A percentile compares a stretch with the other conserved stretches of the same genome.
Evolutionary conservation across 2,329 filamentous ascomycete genomes (phyloP).

Genomic region (Orbilia brochopaga): DNA sequence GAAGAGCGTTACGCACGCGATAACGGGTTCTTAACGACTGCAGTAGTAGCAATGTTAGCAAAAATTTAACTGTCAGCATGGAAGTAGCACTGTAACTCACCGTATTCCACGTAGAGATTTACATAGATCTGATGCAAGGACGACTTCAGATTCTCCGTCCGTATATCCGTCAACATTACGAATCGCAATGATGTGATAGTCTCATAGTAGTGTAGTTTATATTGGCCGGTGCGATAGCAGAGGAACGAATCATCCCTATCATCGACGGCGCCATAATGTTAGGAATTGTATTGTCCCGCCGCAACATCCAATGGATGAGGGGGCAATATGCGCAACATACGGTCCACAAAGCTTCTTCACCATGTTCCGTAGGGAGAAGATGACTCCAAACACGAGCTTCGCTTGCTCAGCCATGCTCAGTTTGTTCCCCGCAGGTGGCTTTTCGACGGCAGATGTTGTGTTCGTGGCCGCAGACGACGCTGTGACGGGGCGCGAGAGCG

Average conservation of each 20-base stretch:
- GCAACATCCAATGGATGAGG: neutral
- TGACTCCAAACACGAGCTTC: slow-evolving; percentile 94
- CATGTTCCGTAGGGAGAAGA: slow-evolving; percentile 97
- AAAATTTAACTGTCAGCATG: slow-evolving; percentile 10
- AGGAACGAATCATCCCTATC: slow-evolving; percentile 71
- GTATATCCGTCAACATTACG: slow-evolving; percentile 92
- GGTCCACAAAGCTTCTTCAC: slow-evolving; percentile 76
- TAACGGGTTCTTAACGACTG: slow-evolving; percentile 74
- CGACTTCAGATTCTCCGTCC: slow-evolving; percentile 85
- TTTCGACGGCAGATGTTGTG: slow-evolving; percentile 49
- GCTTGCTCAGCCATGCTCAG: slow-evolving; percentile 77
- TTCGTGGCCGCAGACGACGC: slow-evolving; percentile 55
- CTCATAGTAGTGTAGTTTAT: slow-evolving; percentile 99
- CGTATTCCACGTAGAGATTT: slow-evolving; percentile 95
- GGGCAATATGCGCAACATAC: slow-evolving; percentile 44
- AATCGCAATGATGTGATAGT: slow-evolving; percentile 95
- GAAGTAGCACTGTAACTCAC: slow-evolving; percentile 61
- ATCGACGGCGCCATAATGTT: neutral
- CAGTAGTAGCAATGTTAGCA: slow-evolving; percentile 2
- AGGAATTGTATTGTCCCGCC: no score
- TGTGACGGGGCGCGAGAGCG: slow-evolving; percentile 61
- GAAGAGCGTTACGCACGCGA: slow-evolving; percentile 58
- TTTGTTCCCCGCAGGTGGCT: slow-evolving; percentile 61
- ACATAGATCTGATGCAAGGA: slow-evolving; percentile 98
- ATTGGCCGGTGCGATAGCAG: slow-evolving; percentile 88